These are phyloP conservation scores for Acanthamoeba royreba DNA, from an alignment of 208 protist genomes.

Conservation along the genomic window DNA sequence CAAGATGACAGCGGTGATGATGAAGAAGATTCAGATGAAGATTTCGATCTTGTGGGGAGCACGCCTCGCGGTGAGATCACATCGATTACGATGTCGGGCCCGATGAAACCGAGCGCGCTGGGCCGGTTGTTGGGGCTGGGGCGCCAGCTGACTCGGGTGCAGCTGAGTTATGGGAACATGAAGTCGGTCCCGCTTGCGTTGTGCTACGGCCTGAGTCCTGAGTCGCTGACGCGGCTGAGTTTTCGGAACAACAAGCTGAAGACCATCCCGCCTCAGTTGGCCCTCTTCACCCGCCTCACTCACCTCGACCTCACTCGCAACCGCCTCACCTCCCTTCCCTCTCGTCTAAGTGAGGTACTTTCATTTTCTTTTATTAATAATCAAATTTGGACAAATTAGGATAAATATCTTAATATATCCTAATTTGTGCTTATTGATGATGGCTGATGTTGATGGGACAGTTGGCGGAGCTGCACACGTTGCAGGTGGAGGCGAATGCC, in stretches of 20 bases:
- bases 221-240: neutral
- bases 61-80: neutral
- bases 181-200: neutral
- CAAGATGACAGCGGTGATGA: no score
- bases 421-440: neutral
- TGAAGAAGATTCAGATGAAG: neutral
- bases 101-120: neutral
- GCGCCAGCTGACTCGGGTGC: neutral
- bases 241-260: neutral
- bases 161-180: neutral
- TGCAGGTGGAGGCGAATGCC: neutral
- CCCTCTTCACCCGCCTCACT: neutral
- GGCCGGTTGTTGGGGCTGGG: neutral
- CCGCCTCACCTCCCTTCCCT: neutral
- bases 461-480: neutral
- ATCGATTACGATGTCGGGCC: neutral
- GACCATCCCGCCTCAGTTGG: neutral
- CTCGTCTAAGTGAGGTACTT: neutral
- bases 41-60: neutral
- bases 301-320: neutral
- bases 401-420: neutral
- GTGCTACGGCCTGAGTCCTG: neutral
- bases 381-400: neutral
- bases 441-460: neutral
- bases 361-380: neutral